Conservation (phyloP, 1,139 yeast genomes). For the Chernovozyma aurita region DNA sequence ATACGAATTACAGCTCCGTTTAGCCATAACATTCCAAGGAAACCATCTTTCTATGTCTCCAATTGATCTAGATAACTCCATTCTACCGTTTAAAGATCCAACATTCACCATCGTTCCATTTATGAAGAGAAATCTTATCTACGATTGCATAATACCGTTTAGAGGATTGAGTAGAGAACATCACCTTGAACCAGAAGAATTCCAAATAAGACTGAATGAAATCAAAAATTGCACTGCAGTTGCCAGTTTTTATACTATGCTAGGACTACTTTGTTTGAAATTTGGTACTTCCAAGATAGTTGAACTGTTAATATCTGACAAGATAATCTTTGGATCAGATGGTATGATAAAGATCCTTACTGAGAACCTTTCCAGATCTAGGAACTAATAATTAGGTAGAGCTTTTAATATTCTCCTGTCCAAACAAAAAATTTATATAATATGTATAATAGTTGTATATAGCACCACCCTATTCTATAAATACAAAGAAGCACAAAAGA, state of each 20-base stretch:
- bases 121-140: conserved; percentile 30
- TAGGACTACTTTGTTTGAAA: conserved; percentile 33
- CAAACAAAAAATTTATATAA: too few relatives aligned
- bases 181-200: conserved; percentile 7
- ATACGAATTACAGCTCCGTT: conserved; percentile 17
- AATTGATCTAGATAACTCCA: conserved; percentile 20
- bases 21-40: conserved; percentile 19
- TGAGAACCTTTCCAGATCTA: conserved; percentile 9
- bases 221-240: conserved; percentile 25
- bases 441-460: too few relatives aligned
- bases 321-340: conserved; percentile 24
- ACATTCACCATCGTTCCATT: conserved; percentile 23
- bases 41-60: conserved; percentile 23
- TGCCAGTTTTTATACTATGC: conserved; percentile 37
- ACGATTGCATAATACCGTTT: conserved; percentile 26
- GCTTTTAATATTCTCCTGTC: too few relatives aligned
- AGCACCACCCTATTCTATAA: conserved; percentile 41
- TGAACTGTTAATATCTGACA: conserved; percentile 24
- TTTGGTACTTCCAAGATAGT: conserved; percentile 20
- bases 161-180: conserved; percentile 22
- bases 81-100: conserved; percentile 16
- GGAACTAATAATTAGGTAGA: too few relatives aligned
- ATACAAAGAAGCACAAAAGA: conserved; percentile 93
- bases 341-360: conserved; percentile 20
- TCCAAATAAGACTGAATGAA: conserved; percentile 8